phyloP scores from a whole-genome alignment of 2,329 filamentous ascomycete genomes.

The Mycosphaerella sp. region DNA sequence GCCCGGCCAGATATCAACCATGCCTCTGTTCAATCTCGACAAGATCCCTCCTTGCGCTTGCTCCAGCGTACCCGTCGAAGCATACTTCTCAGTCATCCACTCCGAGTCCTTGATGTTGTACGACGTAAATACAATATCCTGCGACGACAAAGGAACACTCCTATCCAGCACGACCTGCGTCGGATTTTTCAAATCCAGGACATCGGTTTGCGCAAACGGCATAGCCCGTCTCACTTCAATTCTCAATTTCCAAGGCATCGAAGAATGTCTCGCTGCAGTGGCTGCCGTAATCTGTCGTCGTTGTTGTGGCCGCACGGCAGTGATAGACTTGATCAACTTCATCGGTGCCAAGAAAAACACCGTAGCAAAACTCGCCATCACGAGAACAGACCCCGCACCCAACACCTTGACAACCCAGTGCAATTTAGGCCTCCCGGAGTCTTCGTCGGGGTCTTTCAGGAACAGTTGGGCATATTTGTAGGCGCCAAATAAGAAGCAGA shows the following conservation, averaged over 20 bases:
- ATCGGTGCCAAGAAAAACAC: constrained; percentile 19
- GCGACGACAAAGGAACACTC: constrained; percentile 3
- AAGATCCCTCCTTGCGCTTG: background rate
- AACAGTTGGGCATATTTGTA: constrained; percentile 14
- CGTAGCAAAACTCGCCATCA: constrained; percentile 16
- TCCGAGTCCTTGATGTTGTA: constrained; percentile 6
- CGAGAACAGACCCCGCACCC: constrained; percentile 12
- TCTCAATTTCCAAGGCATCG: constrained; percentile 11
- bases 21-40: constrained; percentile 4
- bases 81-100: constrained; percentile 16
- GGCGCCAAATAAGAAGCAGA: constrained; percentile 16
- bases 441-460: constrained; percentile 15
- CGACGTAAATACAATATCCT: constrained; percentile 8
- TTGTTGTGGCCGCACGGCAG: constrained; percentile 8
- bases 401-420: constrained; percentile 12
- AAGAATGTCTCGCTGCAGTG: background rate
- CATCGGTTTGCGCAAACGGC: constrained; percentile 21
- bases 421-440: constrained; percentile 3
- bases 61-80: constrained; percentile 5
- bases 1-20: constrained; percentile 14
- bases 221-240: constrained; percentile 17
- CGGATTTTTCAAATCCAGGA: constrained; percentile 9
- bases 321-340: constrained; percentile 22
- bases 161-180: constrained; percentile 14
- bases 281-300: no score